phyloP scores from a whole-genome alignment of 176 grass and related monocot genomes.

The Zoysia pacifica region DNA sequence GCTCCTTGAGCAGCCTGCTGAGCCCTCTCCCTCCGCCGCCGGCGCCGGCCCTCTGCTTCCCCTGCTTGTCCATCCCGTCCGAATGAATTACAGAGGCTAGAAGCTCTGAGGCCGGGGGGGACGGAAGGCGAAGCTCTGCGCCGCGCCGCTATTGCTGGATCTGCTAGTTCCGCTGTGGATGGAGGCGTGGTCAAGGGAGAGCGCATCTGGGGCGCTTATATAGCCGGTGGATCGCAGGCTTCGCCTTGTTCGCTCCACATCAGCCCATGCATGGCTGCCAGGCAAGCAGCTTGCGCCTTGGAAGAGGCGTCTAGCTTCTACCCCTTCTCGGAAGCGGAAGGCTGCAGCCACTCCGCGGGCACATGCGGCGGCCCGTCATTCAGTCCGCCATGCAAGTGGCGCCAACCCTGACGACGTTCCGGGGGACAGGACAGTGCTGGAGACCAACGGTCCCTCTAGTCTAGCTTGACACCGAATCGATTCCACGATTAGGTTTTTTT shows the following conservation, averaged over 20 bases:
- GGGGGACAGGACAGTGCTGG: conserved; percentile 22
- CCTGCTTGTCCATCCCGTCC: conserved; percentile 37
- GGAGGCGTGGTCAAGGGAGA: conserved; percentile 33
- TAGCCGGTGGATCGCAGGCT: not conserved
- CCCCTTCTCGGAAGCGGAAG: conserved; percentile 39
- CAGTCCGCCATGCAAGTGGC: conserved; percentile 22
- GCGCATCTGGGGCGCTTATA: conserved; percentile 39
- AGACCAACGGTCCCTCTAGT: conserved; percentile 26
- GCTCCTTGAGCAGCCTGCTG: conserved; percentile 58
- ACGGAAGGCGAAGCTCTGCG: not conserved
- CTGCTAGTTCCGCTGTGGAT: conserved; percentile 23
- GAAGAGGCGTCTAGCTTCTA: conserved; percentile 17
- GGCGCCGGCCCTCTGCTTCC: not conserved
- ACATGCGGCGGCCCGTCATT: conserved; percentile 35
- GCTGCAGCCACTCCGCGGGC: conserved; percentile 21
- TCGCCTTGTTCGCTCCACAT: not conserved
- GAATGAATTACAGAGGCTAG: not conserved
- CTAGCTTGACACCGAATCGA: conserved; percentile 25
- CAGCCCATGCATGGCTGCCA: not conserved
- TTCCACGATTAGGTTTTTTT: conserved; percentile 22
- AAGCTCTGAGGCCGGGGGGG: not conserved
- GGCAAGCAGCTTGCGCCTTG: conserved; percentile 18
- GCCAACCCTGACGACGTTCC: conserved; percentile 34
- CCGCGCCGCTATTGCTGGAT: conserved; percentile 15
- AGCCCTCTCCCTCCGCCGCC: conserved; percentile 40